Evolutionary conservation across 805 yeast species (phyloP).

Genomic region (Pichia pseudocactophila): DNA sequence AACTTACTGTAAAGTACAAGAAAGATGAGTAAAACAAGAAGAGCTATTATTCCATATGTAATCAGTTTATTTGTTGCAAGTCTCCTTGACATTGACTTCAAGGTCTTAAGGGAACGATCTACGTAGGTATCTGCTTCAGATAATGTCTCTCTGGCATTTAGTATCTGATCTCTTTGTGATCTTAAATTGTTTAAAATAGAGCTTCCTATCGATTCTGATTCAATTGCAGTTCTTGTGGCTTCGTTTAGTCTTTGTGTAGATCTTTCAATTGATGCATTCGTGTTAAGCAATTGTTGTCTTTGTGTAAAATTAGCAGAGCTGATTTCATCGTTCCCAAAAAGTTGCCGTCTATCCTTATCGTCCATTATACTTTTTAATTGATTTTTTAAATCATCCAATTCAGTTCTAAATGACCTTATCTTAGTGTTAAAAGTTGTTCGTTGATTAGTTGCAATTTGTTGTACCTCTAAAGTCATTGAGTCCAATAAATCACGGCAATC

Average conservation of each 20-base stretch:
- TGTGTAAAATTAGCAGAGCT: constrained; percentile 44
- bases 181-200: constrained; percentile 80
- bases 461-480: constrained; percentile 82
- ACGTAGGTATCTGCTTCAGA: constrained; percentile 89
- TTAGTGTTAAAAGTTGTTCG: constrained; percentile 68
- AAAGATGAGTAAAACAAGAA: constrained; percentile 70
- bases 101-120: constrained; percentile 77
- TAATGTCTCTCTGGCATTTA: constrained; percentile 76
- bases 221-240: constrained; percentile 82
- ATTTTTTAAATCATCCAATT: constrained; percentile 48
- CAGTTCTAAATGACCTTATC: constrained; percentile 60
- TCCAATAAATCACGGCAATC: constrained; percentile 76
- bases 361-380: constrained; percentile 51
- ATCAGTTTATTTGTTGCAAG: constrained; percentile 85
- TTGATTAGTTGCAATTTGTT: constrained; percentile 65
- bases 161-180: constrained; percentile 87
- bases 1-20: constrained; percentile 80
- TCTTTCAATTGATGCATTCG: constrained; percentile 73
- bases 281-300: constrained; percentile 69
- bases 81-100: constrained; percentile 86
- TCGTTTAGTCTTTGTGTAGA: constrained; percentile 78
- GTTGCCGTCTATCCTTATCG: constrained; percentile 58
- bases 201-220: constrained; percentile 88
- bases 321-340: constrained; percentile 52
- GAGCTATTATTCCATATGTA: constrained; percentile 86